Evolutionary conservation across 805 yeast species (phyloP), one percentile per base, ranked within the genome.

Genomic region (Schizosaccharomyces lindneri): DNA sequence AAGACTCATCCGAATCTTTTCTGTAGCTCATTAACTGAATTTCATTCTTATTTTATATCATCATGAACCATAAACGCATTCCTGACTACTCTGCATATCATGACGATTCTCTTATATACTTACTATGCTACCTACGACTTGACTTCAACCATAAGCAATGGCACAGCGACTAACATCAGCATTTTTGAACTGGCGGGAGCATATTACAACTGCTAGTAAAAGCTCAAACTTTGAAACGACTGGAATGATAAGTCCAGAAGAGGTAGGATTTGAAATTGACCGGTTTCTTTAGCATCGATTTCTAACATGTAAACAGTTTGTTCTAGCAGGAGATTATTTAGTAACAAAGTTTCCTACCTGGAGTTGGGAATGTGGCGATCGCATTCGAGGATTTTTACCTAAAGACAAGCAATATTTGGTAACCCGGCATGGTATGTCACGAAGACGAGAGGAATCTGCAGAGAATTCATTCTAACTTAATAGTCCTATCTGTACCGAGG

Each of bases 211-310:
- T 1, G 82, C 90, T 1, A 78, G 83, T 55, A 87, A 89, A 71
- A 79, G 75, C n/a, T 88, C 97, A 31, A 87, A 93, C 19, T 93
- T 88, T 73, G 76, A 81, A 62, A 73, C 77, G 60, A 85, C 96
- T 0, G 98, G 98, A 3, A 93, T 90, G 70, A 83, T 93, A 61
- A 86, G 95, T 0, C 98, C 98, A 1, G 95, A 87, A 62, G 98
- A 93, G 60, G 60, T 57, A 57, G 60, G 1, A 5, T 9, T 36
- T 21, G 21, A 15, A 9, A 57, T 7, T 39, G 13, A 11, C 5
- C 15, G 11, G 19, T n/a, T 24, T n/a, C 19, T 55, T 55, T 1
- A 29, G 17, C 59, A 57, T 36, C 36, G 2, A 13, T 39, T 27
- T 2, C 46, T 41, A 41, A 36, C 43, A 31, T 24, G 39, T n/a